phyloP scores from a whole-genome alignment of 768 basidiomycete species.

The Boletus tomentosulus region DNA sequence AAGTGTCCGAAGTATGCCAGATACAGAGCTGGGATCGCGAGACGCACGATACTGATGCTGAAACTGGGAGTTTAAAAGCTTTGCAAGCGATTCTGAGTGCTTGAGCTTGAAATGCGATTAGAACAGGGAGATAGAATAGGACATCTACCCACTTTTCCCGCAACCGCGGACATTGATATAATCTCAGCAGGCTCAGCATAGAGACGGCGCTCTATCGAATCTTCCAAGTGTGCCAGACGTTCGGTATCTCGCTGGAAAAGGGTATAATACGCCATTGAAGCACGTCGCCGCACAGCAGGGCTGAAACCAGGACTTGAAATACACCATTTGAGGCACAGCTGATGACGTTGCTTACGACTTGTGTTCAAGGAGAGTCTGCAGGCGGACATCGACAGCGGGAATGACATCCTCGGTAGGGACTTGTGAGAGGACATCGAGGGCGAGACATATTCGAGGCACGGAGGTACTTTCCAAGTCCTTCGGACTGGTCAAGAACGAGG shows the following conservation, averaged over 20 bases:
- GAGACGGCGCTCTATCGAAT: slow-evolving; percentile 12
- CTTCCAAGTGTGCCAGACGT: slow-evolving; percentile 41
- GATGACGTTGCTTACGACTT: slow-evolving; percentile 64
- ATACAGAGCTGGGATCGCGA: not conserved
- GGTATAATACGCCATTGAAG: slow-evolving; percentile 53
- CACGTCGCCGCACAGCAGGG: slow-evolving; percentile 54
- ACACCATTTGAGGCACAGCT: not conserved
- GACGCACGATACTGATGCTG: slow-evolving; percentile 12
- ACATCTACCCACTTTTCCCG: slow-evolving; percentile 21
- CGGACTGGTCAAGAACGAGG: slow-evolving; percentile 1
- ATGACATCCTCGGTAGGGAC: slow-evolving; percentile 62
- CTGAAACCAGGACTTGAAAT: slow-evolving; percentile 34
- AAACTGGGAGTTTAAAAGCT: slow-evolving; percentile 21
- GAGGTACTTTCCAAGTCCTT: slow-evolving; percentile 69
- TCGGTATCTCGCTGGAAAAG: slow-evolving; percentile 46
- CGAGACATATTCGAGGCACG: slow-evolving; percentile 59
- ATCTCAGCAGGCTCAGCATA: slow-evolving; percentile 8
- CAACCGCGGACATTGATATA: slow-evolving; percentile 7
- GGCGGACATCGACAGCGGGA: slow-evolving; percentile 67
- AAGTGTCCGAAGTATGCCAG: slow-evolving; percentile 22
- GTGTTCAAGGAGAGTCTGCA: slow-evolving; percentile 65
- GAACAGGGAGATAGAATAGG: not conserved
- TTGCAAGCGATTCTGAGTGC: slow-evolving; percentile 18
- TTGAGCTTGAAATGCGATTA: slow-evolving; percentile 19
- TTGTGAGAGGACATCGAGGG: slow-evolving; percentile 64